Evolutionary conservation across 805 yeast species (phyloP), one percentile per base, ranked within the genome.

Genomic region (Scheffersomyces stipitis): DNA sequence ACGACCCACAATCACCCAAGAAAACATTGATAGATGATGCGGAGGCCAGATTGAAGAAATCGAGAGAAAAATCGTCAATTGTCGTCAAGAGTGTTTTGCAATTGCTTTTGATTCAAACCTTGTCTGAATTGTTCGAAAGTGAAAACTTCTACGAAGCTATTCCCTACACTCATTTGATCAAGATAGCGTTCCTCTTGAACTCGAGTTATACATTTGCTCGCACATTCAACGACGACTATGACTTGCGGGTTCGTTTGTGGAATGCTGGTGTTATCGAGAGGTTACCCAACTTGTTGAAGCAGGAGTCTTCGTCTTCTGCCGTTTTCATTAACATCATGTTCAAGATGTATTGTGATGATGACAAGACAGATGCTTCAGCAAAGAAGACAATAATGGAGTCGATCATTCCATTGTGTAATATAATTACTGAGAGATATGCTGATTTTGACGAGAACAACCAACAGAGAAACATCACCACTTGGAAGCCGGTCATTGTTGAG

Each of bases 11-110:
- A 2, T 30, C 41, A 13, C 37, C 48, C 4, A 33, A 34, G 7
- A 28, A 40, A 18, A 27, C 43, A 22, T 29, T 28, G 36, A 54
- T 47, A 6, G 46, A 43, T n/a, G 58, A 69, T 34, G 50, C 63
- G 15, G 74, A 68, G 27, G 42, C 40, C 18, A 64, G 71, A 26
- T 36, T 66, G 28, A 69, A 67, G 37, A 73, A 71, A 48, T 62
- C 78, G 15, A 74, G 69, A 41, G 77, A 78, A 15, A 83, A 81
- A 52, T 80, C 87, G 18, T 73, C 84, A 0, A 87, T 91, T 54
- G 96, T 93, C 29, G 87, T 89, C 31, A 90, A 90, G 60, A 88
- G 97, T 63, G 95, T 93, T 15, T 68, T 91, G 47, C 98, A 93
- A 56, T 67, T 91, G 39, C 72, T 90, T 52, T 78, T 93, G 79